A percentile compares a stretch with the other conserved stretches of the same genome.
These are phyloP conservation scores for Ogataea wickerhamii DNA, from an alignment of 805 yeast species.

Conservation along the genomic window DNA sequence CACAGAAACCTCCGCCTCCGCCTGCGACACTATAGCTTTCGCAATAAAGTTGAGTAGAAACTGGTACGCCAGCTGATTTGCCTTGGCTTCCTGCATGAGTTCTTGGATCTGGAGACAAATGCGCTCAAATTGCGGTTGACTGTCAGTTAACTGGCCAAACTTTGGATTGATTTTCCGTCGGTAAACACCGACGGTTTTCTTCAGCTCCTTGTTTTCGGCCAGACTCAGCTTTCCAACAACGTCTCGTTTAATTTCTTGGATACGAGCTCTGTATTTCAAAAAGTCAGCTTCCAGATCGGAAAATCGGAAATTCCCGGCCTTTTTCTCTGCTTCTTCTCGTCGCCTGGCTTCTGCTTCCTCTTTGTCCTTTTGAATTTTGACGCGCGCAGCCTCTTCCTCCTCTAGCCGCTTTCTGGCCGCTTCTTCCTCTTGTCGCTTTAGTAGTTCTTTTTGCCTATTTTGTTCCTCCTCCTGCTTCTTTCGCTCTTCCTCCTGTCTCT, in stretches of 20 bases:
- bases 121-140: conserved; percentile 52
- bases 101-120: conserved; percentile 49
- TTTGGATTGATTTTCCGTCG: conserved; percentile 81
- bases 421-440: conserved; percentile 21
- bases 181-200: conserved; percentile 52
- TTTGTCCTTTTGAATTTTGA: conserved; percentile 12
- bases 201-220: conserved; percentile 36
- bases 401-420: conserved; percentile 21
- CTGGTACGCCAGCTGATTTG: conserved; percentile 49
- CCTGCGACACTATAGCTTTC: conserved; percentile 83
- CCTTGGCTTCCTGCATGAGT: conserved; percentile 46
- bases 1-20: conserved; percentile 87
- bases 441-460: conserved; percentile 20
- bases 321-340: conserved; percentile 22
- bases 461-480: conserved; percentile 21
- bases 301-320: conserved; percentile 33
- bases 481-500: conserved; percentile 20
- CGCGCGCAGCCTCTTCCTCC: conserved; percentile 23
- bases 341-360: conserved; percentile 22
- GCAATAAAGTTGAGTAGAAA: conserved; percentile 83
- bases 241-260: conserved; percentile 53
- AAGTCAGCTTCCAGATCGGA: conserved; percentile 41
- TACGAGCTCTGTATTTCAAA: conserved; percentile 46
- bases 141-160: conserved; percentile 86
- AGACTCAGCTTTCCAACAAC: conserved; percentile 53